Evolutionary conservation across 169 alveolate species (phyloP), one percentile per base, ranked within the genome.

Genomic region (Cryptosporidium canis): DNA sequence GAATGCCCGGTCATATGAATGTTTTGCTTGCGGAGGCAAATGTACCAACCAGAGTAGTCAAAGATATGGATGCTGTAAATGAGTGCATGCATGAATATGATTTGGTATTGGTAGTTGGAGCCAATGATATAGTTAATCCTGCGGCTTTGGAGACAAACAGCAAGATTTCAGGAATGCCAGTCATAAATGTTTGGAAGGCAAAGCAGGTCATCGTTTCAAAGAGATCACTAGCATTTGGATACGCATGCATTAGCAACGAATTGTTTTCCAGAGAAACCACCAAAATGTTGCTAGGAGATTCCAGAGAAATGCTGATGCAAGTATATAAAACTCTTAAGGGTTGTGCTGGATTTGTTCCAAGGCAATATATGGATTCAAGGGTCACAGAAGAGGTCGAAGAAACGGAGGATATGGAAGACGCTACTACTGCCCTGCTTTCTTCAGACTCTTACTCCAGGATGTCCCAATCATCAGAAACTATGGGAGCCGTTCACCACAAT

Each of bases 41-140:
- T 24, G 83, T 90, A 43, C 93, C 94, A 44, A 82, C 83, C 9
- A 87, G 61, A 48, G 33, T 44, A n/a, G 83, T 91, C 1, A 67
- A 84, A 18, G 95, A 92, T 70, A 91, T 91, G 93, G 95, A 87
- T 35, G 91, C 90, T 43, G 90, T 92, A 16, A 91, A 91, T 37
- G 91, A 66, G 24, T 87, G 83, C 29, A 91, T 92, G 90, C 83
- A 71, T 18, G 90, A 90, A 21, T 91, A 83, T 61, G 96, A 93
- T 66, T 35, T 93, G n/a, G 94, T 77, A 61, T 61, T 93, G 21
- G 93, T 92, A 24, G 58, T 91, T 43, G 96, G 96, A 31, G 95
- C 96, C 51, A 93, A 93, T 83, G 96, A 93, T 66, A 93, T 90
- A 58, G 95, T 93, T 2, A 93, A 93, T 77, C 93, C 95, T 9